These are phyloP conservation scores for Fusarium buxicola DNA, from an alignment of 2,329 filamentous ascomycete genomes.

Conservation along the genomic window DNA sequence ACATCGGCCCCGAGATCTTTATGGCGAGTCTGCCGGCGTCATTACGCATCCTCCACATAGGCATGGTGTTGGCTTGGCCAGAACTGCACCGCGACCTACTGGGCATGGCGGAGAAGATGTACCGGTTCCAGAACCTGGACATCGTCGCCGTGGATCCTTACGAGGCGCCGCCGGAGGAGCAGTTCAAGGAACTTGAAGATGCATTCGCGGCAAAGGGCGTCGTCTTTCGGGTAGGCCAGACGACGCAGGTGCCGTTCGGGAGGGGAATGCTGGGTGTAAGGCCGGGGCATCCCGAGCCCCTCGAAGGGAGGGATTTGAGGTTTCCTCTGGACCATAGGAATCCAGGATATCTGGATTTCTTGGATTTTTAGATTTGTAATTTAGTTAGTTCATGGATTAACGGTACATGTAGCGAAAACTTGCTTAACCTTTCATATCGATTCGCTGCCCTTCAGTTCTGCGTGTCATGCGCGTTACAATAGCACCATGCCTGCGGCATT, in stretches of 20 bases:
- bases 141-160: constrained; percentile 44
- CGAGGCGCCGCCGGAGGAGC: constrained; percentile 29
- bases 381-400: constrained; percentile 2
- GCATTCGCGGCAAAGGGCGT: constrained; percentile 36
- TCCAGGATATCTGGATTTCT: constrained; percentile 26
- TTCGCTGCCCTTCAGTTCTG: too few species aligned
- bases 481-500: too few species aligned
- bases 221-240: constrained; percentile 37
- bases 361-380: constrained; percentile 14
- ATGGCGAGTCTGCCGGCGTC: constrained; percentile 44
- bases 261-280: constrained; percentile 45
- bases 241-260: constrained; percentile 42
- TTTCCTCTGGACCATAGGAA: constrained; percentile 37
- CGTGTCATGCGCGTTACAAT: too few species aligned
- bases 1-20: constrained; percentile 40
- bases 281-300: constrained; percentile 37
- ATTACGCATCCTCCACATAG: constrained; percentile 40
- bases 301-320: constrained; percentile 29
- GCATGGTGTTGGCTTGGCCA: constrained; percentile 45
- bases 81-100: constrained; percentile 44
- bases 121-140: constrained; percentile 38
- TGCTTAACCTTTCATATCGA: background rate
- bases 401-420: constrained; percentile 3
- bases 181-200: constrained; percentile 36
- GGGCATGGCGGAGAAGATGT: constrained; percentile 37